A percentile compares a stretch with the other conserved stretches of the same genome.
Conservation (phyloP, 2,329 filamentous ascomycete species). For the Didymella lethalis region DNA sequence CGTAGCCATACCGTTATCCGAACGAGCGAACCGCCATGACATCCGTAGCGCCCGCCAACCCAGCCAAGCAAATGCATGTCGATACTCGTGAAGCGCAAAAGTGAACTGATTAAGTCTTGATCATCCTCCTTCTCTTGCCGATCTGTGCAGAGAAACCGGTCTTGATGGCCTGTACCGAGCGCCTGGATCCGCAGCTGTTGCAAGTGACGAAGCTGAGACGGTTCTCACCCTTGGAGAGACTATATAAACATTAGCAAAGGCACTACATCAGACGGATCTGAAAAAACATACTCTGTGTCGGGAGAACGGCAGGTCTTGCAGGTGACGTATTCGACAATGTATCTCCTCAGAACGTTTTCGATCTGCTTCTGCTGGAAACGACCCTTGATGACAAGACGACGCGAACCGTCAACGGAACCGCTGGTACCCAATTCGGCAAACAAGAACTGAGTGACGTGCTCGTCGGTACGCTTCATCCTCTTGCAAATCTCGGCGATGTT, state of each 20-base stretch:
- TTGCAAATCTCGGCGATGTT: slow-evolving; percentile 99
- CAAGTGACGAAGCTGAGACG: slow-evolving; percentile 98
- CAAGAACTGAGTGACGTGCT: slow-evolving; percentile 96
- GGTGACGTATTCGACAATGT: slow-evolving; percentile 97
- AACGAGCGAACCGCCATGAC: slow-evolving; percentile 21
- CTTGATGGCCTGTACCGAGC: slow-evolving; percentile 97
- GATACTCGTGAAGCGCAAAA: slow-evolving; percentile 34
- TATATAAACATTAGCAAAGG: slow-evolving; percentile 76
- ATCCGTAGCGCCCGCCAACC: slow-evolving; percentile 32
- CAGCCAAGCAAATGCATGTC: slow-evolving; percentile 34
- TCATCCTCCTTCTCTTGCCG: slow-evolving; percentile 96
- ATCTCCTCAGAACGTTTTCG: slow-evolving; percentile 94
- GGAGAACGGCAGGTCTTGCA: slow-evolving; percentile 85
- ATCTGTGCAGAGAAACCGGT: slow-evolving; percentile 99
- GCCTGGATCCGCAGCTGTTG: slow-evolving; percentile 73
- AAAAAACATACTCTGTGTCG: slow-evolving; percentile 36
- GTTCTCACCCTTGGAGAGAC: slow-evolving; percentile 98
- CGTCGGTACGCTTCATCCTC: slow-evolving; percentile 98
- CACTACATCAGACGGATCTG: background rate
- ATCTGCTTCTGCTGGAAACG: slow-evolving; percentile 99
- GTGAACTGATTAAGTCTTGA: slow-evolving; percentile 66
- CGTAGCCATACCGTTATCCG: slow-evolving; percentile 15
- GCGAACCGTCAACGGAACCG: slow-evolving; percentile 87
- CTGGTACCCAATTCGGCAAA: slow-evolving; percentile 98
- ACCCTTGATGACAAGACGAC: slow-evolving; percentile 97